Evolutionary conservation across 2,329 filamentous ascomycete species (phyloP), one percentile per base, ranked within the genome.

Genomic region (Fusarium citri): DNA sequence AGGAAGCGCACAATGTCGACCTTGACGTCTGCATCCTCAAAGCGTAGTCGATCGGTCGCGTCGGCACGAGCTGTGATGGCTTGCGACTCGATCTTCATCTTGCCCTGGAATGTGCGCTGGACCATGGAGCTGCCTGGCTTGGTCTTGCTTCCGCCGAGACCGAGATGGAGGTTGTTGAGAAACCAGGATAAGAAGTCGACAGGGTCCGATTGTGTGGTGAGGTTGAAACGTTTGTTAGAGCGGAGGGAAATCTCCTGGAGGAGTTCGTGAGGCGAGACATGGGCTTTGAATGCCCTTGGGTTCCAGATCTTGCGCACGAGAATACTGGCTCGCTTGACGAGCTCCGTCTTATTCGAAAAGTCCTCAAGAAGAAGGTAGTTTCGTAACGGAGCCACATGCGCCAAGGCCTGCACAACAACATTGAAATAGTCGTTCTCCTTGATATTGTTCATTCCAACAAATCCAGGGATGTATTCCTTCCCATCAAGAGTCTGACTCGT

Each of bases 371-470:
- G 89, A 78, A 98, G 90, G 82, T 90, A 98, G 79, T 98, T 98
- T 34, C 96, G 90, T 72, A 99, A 84, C 6, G 96, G 95, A 22
- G 90, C 85, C 26, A 98, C 94, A 80, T 99, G 96, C 5, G 95
- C 91, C 40, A 99, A 86, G 9, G 94, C 91, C 80, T 99, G 96
- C 50, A 97, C 91, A 5, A 98, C 88, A 26, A 97, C 95, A 78
- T 99, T 99, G 77, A 98, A 87, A 82, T 99, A 99, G 83, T 99
- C 96, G 82, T 99, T 99, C 62, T 96, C 94, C 81, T 99, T 99
- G 86, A 99, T 98, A 82, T 99, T 99, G 86, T 99, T 99, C 93
- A 99, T 97, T 72, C 96, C 96, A 66, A 99, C 94, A 78, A 94
- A 99, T 8, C 96, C 95, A 22, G 96, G 96, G 71, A 91, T 91